Evolutionary conservation across 148 eudicot genomes (phyloP).

Genomic region (Silene latifolia): DNA sequence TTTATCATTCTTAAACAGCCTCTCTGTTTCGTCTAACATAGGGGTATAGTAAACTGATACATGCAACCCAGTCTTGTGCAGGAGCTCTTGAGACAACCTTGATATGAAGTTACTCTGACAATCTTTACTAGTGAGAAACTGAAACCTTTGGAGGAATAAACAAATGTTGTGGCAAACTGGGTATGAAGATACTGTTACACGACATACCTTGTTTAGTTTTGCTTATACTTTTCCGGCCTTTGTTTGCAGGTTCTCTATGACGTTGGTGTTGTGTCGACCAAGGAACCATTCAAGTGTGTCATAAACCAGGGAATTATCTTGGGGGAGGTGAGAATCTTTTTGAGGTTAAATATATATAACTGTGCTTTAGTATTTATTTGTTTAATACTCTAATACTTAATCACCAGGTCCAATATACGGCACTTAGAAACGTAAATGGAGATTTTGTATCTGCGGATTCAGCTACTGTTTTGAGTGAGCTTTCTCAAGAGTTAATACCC

Average conservation of each 20-base stretch:
- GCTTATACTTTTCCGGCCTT: slow-evolving; percentile 1
- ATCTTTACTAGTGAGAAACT: not conserved
- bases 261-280: slow-evolving; percentile 88
- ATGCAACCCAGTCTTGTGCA: not conserved
- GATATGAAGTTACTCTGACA: not conserved
- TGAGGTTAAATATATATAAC: not conserved
- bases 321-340: slow-evolving; percentile 71
- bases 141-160: not conserved
- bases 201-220: not conserved
- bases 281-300: slow-evolving; percentile 98
- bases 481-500: slow-evolving; percentile 60
- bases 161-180: not conserved
- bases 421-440: slow-evolving; percentile 61
- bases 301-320: slow-evolving; percentile 97
- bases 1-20: not conserved
- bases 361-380: slow-evolving; percentile 13
- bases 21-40: not conserved
- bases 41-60: not conserved
- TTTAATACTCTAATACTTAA: slow-evolving; percentile 31
- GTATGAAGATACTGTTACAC: not conserved
- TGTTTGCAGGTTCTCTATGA: slow-evolving; percentile 85
- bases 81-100: not conserved
- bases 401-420: slow-evolving; percentile 82
- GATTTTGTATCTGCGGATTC: slow-evolving; percentile 74
- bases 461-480: slow-evolving; percentile 34